Base-by-base conservation (phyloP, 2,329 filamentous ascomycete genomes). In the Phyllosticta capitalensis region DNA sequence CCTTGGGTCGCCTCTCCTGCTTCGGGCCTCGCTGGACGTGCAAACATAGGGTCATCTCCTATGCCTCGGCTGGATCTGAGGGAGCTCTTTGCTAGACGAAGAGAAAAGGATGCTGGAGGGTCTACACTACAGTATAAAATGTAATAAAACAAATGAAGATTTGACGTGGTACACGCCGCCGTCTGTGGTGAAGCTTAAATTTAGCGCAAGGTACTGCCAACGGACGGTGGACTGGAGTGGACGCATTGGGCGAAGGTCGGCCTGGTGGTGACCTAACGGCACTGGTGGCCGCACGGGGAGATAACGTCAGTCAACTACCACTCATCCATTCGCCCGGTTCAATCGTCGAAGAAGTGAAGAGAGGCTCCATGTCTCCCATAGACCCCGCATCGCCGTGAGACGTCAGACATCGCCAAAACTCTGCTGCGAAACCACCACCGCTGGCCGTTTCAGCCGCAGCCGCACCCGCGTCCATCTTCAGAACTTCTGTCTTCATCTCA, bases 61-160 rank as follows among this genome's bases (percentile, higher is more conserved):
- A 60, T 54, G n/a, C 53, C 51, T 51, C 58, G 48, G 58, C 58
- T 3, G 30, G 30, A 54, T n/a, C 54, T 56, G 58, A 33, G 22
- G 54, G 33, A 2, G 49, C 58, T 28, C 28, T 30, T 28, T 19
- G 50, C 58, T 30, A 28, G 58, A 5, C 50, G 12, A 49, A 12
- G 48, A 54, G 38, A 58, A 57, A 22, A 49, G 59, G 59, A 54
- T 57, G 55, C 59, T 58, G 59, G 59, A 26, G 51, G 48, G 51
- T n/a, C n/a, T n/a, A n/a, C n/a, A 52, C 21, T 30, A 30, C 51
- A 58, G 58, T 55, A 26, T 38, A 58, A 58, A 61, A 61, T 21
- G n/a, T 61, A 61, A 61, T 61, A 61, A 58, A 61, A 61, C 55
- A 56, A 56, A 50, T 57, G 54, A 52, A 45, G 22, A 60, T 56